Base-by-base conservation (phyloP, 148 eudicot species). In the Fagopyrum tataricum region DNA sequence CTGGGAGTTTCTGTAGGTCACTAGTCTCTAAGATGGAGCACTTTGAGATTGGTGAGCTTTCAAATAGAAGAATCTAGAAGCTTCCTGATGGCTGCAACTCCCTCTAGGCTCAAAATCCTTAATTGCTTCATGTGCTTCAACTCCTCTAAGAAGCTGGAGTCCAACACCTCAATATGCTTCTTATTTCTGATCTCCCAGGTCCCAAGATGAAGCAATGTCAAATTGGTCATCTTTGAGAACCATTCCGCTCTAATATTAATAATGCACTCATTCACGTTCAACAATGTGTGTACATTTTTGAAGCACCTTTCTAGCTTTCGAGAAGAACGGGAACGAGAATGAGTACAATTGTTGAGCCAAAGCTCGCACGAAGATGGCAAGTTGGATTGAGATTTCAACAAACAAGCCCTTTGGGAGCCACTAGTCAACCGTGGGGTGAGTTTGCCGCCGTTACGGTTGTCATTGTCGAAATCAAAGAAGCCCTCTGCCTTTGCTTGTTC, bases 31-130 rank as follows among this genome's bases (percentile, higher is more conserved):
- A 87, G 78, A 52, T 87, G 87, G 14, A 87, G 71, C 3, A 83
- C 74, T 2, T 67, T 70, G 37, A 87, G 79, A 69, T 51, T 83
- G 4, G 23, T 5, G 6, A 87, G 79, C 67, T 72, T 48, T 5
- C 76, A 70, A 44, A 87, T 70, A 23, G 86, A 72, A 23, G 86
- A 72, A 8, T 76, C 46, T 4, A 76, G 84, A 61, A 87, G 81
- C 72, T 49, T 39, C 1, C 40, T 75, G 12, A 87, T 79, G 21
- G 81, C 75, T 7, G 89, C 83, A 2, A 87, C 49, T 8, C 89
- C 89, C 77, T 82, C 83, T 44, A 85, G 76, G 73, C 89, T 85
- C 41, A 87, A 73, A 47, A 78, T 77, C 73, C 69, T 80, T 44
- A 87, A n/a, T 23, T 78, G 64, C 0, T 59, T 77, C 48, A 75